Evolutionary conservation across 208 protist genomes (phyloP).

Genomic region (Histomonas meleagridis): DNA sequence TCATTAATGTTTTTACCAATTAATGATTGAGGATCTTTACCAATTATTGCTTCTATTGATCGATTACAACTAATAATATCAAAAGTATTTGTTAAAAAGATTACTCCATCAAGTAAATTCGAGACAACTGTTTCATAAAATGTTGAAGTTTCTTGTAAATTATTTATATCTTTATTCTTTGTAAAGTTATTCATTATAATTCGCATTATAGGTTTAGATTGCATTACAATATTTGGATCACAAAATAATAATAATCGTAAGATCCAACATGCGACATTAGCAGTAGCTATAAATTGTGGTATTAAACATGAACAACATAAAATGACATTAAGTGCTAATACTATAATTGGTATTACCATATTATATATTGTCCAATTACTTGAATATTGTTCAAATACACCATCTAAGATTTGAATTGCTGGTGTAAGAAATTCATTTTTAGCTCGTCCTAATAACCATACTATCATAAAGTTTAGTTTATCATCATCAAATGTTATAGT

Average conservation of each 20-base stretch:
- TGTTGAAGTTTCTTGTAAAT: no score
- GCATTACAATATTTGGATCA: neutral
- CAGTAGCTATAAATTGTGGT: no score
- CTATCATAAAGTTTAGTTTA: neutral
- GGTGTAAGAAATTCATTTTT: neutral
- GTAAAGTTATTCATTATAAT: neutral
- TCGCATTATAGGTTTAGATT: neutral
- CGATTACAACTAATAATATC: neutral
- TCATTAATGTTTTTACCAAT: conserved; percentile 1
- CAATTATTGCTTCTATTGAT: neutral
- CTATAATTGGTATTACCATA: neutral
- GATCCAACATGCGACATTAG: neutral
- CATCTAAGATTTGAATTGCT: neutral
- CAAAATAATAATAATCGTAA: neutral
- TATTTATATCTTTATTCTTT: neutral
- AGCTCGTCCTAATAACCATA: neutral
- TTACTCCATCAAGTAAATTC: neutral
- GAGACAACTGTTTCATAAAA: conserved; percentile 27
- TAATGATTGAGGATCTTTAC: neutral
- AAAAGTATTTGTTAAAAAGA: neutral
- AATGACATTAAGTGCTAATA: neutral
- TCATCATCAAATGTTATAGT: neutral
- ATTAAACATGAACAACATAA: no score
- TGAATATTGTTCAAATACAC: neutral
- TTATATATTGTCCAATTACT: no score